Evolutionary conservation across 805 yeast species (phyloP), one percentile per base, ranked within the genome.

Genomic region (Teunomyces atbi): DNA sequence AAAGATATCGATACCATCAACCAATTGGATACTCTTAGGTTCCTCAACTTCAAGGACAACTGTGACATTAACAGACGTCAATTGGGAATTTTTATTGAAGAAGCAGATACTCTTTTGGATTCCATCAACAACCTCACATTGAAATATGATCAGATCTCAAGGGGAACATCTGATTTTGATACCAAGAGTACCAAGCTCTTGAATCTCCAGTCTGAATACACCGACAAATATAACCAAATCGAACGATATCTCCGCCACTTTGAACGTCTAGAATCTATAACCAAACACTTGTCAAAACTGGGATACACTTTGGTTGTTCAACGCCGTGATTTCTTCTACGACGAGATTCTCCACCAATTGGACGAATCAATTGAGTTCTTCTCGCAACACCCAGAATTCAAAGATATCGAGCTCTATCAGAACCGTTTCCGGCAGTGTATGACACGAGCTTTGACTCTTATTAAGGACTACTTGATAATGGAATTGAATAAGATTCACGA

Each of bases 341-440:
- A 66, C 18, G 65, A 69, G 4, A 68, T 71, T 3, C 63, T 92
- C 44, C 48, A 43, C 1, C 79, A 80, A 44, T 68, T 92, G 41
- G 96, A 90, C 58, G 68, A 65, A 12, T 88, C 95, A 29, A 64
- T 91, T 32, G 65, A 58, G 2, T 91, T 88, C 60, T 73, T 83
- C 4, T 70, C 74, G 6, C 65, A 68, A 2, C 82, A 82, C 47
- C 50, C 59, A 4, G 49, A 59, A 7, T 85, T 86, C 57, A 82
- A 79, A 58, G 96, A 90, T 45, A 70, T 79, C 8, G 92, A 83
- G 21, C 59, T 80, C 1, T 89, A 87, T 60, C 77, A 76, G 41
- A 79, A 82, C 51, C 77, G 91, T 48, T 89, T 88, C 66, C 80
- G 86, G 50, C 95, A 88, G 56, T 88, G 96, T 57, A 74, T 89